Evolutionary conservation across 2,329 filamentous ascomycete species (phyloP).

Genomic region (Aspergillus sp.): DNA sequence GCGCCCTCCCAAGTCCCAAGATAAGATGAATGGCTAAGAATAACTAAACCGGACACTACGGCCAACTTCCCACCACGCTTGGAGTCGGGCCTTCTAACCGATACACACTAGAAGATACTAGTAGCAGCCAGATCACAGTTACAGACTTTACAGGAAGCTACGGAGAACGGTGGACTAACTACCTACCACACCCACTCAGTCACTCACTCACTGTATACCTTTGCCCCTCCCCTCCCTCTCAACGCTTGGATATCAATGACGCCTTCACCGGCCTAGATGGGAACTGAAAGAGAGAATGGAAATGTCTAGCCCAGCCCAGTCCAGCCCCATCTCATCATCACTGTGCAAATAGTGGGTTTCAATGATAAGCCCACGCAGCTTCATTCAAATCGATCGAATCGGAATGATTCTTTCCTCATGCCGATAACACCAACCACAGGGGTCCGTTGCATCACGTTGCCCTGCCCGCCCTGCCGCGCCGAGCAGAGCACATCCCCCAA

Average conservation of each 20-base stretch:
- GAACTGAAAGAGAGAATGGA: neutral
- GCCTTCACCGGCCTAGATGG: neutral
- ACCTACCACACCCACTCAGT: no score
- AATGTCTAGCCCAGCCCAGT: neutral
- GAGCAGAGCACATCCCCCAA: no score
- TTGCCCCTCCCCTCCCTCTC: neutral
- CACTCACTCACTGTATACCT: neutral
- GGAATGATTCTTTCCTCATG: constrained; percentile 10
- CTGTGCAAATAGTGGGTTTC: no score
- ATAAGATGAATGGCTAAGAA: constrained; percentile 1
- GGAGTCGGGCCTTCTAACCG: neutral
- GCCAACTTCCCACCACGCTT: neutral
- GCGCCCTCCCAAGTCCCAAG: neutral
- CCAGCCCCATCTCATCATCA: no score
- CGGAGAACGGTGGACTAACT: no score
- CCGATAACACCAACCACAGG: constrained; percentile 34
- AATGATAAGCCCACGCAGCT: neutral
- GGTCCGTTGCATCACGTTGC: constrained; percentile 31
- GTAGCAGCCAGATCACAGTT: no score
- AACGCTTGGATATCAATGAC: neutral
- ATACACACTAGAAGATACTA: neutral
- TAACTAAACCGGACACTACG: constrained; percentile 2
- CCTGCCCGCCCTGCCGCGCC: constrained; percentile 4
- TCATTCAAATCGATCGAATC: neutral
- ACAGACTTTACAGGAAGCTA: no score